Evolutionary conservation across 202 grass and related monocot genomes (phyloP).

Genomic region (Cymbopogon flexuosus): DNA sequence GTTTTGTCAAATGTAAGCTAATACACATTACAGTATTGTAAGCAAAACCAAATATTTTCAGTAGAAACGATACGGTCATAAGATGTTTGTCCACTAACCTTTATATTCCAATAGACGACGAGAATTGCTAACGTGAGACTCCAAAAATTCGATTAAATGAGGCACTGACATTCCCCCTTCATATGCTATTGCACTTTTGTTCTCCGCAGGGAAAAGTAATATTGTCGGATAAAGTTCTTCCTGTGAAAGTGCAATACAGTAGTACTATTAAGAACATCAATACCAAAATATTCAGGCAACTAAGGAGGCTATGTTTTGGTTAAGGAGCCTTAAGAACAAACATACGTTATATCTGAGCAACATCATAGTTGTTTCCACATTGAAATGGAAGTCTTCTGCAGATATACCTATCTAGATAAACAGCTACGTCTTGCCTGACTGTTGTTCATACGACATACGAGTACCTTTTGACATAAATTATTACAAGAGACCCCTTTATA

Average conservation of each 20-base stretch:
- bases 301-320: not conserved
- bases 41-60: constrained; percentile 9
- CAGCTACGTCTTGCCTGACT: not conserved
- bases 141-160: constrained; percentile 80
- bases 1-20: not conserved
- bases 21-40: constrained; percentile 20
- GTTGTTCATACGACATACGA: not conserved
- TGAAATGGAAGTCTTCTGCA: not conserved
- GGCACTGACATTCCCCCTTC: constrained; percentile 59
- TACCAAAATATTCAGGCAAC: constrained; percentile 27
- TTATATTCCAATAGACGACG: constrained; percentile 46
- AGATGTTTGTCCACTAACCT: constrained; percentile 43
- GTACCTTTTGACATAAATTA: constrained; percentile 6
- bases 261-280: constrained; percentile 32
- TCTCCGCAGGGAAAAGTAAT: constrained; percentile 74
- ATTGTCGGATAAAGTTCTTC: constrained; percentile 75
- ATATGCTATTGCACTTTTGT: constrained; percentile 75
- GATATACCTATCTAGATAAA: not conserved
- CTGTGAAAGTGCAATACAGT: constrained; percentile 39
- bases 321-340: not conserved
- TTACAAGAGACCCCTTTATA: constrained; percentile 1
- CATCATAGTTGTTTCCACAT: not conserved
- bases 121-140: constrained; percentile 58
- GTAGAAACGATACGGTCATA: not conserved
- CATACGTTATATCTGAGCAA: not conserved